A percentile compares a stretch with the other conserved stretches of the same genome.
phyloP scores from a whole-genome alignment of 805 yeast genomes.

The Nakazawaea wickerhamii region DNA sequence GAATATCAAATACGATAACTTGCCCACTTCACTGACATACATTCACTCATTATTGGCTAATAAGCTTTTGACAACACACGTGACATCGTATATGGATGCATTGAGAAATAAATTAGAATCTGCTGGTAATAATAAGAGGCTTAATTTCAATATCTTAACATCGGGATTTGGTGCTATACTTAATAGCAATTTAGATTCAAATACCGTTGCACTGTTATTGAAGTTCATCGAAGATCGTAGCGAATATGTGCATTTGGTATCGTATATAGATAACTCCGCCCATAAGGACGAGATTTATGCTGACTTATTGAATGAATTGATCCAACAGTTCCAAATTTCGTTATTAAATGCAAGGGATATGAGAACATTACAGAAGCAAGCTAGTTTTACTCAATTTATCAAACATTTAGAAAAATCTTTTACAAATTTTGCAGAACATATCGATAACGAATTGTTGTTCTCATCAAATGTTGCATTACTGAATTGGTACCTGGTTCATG shows the following conservation, averaged over 20 bases:
- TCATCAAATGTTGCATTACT: neutral
- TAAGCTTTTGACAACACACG: neutral
- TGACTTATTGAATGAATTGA: neutral
- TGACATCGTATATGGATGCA: neutral
- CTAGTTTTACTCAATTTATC: neutral
- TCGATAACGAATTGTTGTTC: neutral
- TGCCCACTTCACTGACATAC: slow-evolving; percentile 3
- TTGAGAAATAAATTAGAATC: neutral
- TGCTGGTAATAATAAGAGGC: neutral
- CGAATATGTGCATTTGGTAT: neutral
- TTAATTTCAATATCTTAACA: slow-evolving; percentile 7
- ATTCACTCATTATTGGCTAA: neutral
- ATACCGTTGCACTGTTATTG: neutral
- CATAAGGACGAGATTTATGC: neutral
- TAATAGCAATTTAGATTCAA: neutral
- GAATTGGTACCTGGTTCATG: neutral
- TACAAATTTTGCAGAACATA: neutral
- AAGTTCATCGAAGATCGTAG: neutral
- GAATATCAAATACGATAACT: slow-evolving; percentile 5
- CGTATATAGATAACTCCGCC: neutral
- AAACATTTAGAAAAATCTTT: neutral
- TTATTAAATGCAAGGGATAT: neutral
- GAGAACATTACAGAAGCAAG: neutral
- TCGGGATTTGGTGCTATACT: neutral
- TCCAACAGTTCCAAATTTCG: neutral